These are phyloP conservation scores for Suhomyces sp. DNA, from an alignment of 805 yeast species.

Conservation along the genomic window DNA sequence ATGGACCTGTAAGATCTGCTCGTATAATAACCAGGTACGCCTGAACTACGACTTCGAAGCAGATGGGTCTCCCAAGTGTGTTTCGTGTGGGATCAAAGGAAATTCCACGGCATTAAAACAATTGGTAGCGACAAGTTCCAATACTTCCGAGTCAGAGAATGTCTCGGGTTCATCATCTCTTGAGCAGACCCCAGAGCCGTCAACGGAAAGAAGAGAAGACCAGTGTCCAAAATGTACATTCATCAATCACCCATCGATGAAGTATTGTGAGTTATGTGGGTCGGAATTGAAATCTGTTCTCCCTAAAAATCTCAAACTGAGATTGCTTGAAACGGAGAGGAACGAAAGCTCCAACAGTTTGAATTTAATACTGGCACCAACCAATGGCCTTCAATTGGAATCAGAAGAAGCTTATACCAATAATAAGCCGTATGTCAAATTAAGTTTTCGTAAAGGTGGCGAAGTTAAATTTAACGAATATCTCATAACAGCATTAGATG, in stretches of 20 bases:
- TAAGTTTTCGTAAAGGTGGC: slow-evolving; percentile 78
- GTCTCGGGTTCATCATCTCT: background rate
- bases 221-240: slow-evolving; percentile 70
- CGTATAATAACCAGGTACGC: slow-evolving; percentile 52
- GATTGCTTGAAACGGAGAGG: no score
- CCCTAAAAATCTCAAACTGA: slow-evolving; percentile 6
- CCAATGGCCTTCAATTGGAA: slow-evolving; percentile 31
- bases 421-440: slow-evolving; percentile 47
- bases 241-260: slow-evolving; percentile 75
- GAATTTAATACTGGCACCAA: no score
- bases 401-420: slow-evolving; percentile 34
- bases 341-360: no score
- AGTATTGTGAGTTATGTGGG: slow-evolving; percentile 87
- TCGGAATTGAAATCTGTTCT: slow-evolving; percentile 28
- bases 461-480: slow-evolving; percentile 52
- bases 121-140: background rate
- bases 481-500: slow-evolving; percentile 41
- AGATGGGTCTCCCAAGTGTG: slow-evolving; percentile 33
- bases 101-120: slow-evolving; percentile 14
- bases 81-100: slow-evolving; percentile 39
- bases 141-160: no score
- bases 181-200: slow-evolving; percentile 4
- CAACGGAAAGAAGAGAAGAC: slow-evolving; percentile 23
- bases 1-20: slow-evolving; percentile 93
- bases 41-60: slow-evolving; percentile 16